These are phyloP conservation scores for Exophiala sideris DNA, from an alignment of 2,329 filamentous ascomycete genomes.

Conservation along the genomic window DNA sequence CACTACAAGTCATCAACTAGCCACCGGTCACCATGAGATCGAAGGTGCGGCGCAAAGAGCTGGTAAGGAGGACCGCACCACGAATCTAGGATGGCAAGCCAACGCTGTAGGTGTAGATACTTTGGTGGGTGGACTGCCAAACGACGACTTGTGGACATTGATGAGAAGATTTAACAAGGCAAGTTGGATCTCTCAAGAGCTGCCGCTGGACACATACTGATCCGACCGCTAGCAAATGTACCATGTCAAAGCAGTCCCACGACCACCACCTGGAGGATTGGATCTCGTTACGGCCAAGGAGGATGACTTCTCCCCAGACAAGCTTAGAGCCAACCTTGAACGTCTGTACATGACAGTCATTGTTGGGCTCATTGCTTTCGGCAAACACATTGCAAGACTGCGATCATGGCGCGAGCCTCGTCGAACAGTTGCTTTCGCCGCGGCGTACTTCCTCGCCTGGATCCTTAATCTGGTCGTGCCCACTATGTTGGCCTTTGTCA, in stretches of 20 bases:
- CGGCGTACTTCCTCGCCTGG: constrained; percentile 66
- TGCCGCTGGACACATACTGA: constrained; percentile 21
- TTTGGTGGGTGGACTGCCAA: constrained; percentile 64
- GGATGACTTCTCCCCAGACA: constrained; percentile 81
- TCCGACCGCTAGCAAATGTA: constrained; percentile 56
- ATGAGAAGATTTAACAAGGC: constrained; percentile 72
- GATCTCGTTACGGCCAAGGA: constrained; percentile 79
- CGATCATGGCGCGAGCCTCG: constrained; percentile 74
- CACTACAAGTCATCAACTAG: constrained; percentile 45
- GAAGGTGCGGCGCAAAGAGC: constrained; percentile 48
- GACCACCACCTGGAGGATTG: constrained; percentile 62
- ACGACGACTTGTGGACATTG: constrained; percentile 71
- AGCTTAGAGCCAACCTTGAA: constrained; percentile 73
- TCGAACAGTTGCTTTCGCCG: constrained; percentile 65
- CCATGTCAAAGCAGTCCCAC: constrained; percentile 65
- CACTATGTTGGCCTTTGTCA: constrained; percentile 54
- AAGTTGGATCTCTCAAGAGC: constrained; percentile 10
- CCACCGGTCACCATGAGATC: constrained; percentile 42
- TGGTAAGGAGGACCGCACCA: constrained; percentile 55
- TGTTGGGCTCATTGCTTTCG: constrained; percentile 61
- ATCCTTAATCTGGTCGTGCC: constrained; percentile 67
- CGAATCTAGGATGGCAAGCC: constrained; percentile 62
- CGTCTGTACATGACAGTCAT: constrained; percentile 77
- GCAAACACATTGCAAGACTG: constrained; percentile 72
- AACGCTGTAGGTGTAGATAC: constrained; percentile 54